phyloP scores from a whole-genome alignment of 257 asterid species.

The Voacanga thouarsii region DNA sequence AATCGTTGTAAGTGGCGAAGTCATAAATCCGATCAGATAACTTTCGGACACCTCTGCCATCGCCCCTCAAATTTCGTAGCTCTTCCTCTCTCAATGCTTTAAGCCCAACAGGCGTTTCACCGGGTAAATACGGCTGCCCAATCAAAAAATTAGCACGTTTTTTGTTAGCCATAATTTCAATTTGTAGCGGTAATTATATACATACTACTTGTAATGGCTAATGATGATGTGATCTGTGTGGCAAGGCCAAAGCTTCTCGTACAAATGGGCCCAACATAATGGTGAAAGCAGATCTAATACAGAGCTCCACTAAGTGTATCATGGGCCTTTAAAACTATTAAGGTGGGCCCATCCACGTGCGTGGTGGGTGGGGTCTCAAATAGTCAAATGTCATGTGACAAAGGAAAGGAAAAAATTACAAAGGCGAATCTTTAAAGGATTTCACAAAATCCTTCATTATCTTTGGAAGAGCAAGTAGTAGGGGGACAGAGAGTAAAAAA shows the following conservation, averaged over 20 bases:
- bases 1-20: slow-evolving; percentile 79
- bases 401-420: no score
- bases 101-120: slow-evolving; percentile 86
- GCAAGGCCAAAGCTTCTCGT: not conserved
- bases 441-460: not conserved
- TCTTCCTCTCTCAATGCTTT: slow-evolving; percentile 71
- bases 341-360: not conserved
- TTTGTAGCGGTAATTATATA: no score
- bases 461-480: not conserved
- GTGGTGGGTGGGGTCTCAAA: not conserved
- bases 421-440: no score
- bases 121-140: slow-evolving; percentile 80
- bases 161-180: no score
- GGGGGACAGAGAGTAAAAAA: no score
- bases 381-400: no score
- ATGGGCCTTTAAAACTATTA: not conserved
- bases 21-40: slow-evolving; percentile 80
- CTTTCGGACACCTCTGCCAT: slow-evolving; percentile 71
- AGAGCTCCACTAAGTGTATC: not conserved
- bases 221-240: not conserved
- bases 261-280: not conserved
- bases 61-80: slow-evolving; percentile 76
- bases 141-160: not conserved
- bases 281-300: not conserved
- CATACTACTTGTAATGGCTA: no score